Percentiles rank a stretch among this genome's conserved stretches.
Evolutionary conservation across 129 eudicot genomes (phyloP).

Genomic region (Kitagawia praeruptora): DNA sequence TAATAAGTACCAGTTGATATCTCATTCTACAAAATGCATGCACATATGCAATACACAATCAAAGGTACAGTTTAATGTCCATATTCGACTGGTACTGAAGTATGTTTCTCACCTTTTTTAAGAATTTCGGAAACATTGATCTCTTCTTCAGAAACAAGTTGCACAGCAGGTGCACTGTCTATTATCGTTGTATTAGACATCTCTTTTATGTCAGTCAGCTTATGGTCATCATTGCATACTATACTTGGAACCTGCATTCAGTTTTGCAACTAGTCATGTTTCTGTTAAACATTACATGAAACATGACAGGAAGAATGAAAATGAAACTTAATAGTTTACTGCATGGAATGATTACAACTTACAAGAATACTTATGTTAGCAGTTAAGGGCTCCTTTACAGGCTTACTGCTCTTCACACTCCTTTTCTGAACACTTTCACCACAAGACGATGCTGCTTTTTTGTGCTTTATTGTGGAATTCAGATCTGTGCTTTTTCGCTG

Average conservation of each 20-base stretch:
- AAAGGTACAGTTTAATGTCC: neutral
- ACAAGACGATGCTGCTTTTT: conserved; percentile 14
- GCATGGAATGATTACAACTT: neutral
- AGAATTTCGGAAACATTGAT: conserved; percentile 20
- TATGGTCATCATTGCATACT: conserved; percentile 15
- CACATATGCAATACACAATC: neutral
- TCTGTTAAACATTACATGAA: neutral
- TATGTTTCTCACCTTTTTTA: conserved; percentile 23
- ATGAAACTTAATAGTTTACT: neutral
- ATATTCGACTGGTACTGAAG: neutral
- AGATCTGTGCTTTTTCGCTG: conserved; percentile 20
- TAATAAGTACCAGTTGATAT: neutral
- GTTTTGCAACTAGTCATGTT: conserved; percentile 7
- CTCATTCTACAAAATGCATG: neutral
- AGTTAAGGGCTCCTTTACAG: conserved; percentile 16
- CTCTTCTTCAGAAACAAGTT: conserved; percentile 23
- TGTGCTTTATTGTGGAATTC: conserved; percentile 19
- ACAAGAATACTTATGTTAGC: conserved; percentile 23
- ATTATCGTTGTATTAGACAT: neutral
- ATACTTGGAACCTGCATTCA: conserved; percentile 32
- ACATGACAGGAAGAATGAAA: neutral
- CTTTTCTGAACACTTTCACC: conserved; percentile 27
- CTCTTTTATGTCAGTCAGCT: conserved; percentile 9
- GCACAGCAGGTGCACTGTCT: conserved; percentile 12
- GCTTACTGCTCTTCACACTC: conserved; percentile 29